phyloP scores from a whole-genome alignment of 257 asterid genomes.

The Handroanthus guayacan region DNA sequence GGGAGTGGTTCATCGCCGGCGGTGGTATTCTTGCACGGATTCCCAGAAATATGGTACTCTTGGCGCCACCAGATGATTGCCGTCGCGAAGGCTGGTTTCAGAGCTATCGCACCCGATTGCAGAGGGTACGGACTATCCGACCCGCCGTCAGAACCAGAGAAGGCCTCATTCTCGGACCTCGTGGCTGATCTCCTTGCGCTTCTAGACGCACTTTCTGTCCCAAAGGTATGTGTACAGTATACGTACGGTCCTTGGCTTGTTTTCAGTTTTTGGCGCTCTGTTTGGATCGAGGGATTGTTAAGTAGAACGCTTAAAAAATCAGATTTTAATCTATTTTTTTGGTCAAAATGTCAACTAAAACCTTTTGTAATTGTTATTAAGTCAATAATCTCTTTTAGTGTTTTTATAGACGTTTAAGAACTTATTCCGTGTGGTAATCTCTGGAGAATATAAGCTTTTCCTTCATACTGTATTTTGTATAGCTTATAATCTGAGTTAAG shows the following conservation, averaged over 20 bases:
- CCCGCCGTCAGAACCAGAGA: conserved; percentile 51
- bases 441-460: no score
- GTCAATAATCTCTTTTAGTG: no score
- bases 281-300: neutral
- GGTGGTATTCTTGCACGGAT: conserved; percentile 54
- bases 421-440: no score
- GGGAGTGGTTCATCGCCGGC: conserved; percentile 44
- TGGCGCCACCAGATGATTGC: conserved; percentile 59
- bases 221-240: conserved; percentile 39
- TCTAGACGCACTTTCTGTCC: conserved; percentile 51
- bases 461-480: no score
- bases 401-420: no score
- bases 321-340: no score
- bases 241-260: neutral
- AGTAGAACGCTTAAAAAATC: neutral
- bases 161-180: conserved; percentile 53
- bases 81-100: conserved; percentile 45
- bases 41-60: conserved; percentile 58
- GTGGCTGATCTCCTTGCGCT: conserved; percentile 51
- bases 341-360: no score
- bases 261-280: neutral
- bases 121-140: conserved; percentile 72
- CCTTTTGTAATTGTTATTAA: no score
- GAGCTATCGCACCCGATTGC: conserved; percentile 55
- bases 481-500: no score